These are phyloP conservation scores for Coniochaeta sp. DNA, from an alignment of 2,329 filamentous ascomycete genomes.

Conservation along the genomic window DNA sequence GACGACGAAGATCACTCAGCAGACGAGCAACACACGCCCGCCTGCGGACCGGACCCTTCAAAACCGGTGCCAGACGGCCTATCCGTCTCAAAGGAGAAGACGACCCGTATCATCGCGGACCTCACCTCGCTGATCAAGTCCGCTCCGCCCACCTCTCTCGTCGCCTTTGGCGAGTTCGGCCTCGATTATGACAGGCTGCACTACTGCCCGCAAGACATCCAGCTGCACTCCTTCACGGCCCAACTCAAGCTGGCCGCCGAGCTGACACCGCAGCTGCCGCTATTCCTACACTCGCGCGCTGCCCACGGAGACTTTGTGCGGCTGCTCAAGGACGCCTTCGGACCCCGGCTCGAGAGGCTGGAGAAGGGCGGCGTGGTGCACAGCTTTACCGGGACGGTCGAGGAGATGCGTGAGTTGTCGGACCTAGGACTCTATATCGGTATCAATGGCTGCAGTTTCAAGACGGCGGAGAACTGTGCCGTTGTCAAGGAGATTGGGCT, in stretches of 20 bases:
- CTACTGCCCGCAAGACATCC: conserved; percentile 69
- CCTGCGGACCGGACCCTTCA: conserved; percentile 45
- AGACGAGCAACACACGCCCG: conserved; percentile 38
- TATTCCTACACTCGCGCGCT: conserved; percentile 89
- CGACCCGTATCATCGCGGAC: conserved; percentile 43
- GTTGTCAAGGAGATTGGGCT: conserved; percentile 77
- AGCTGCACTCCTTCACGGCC: conserved; percentile 76
- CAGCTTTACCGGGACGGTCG: conserved; percentile 82
- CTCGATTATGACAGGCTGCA: conserved; percentile 92
- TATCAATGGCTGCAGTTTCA: conserved; percentile 95
- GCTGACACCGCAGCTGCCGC: conserved; percentile 65
- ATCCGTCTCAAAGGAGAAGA: conserved; percentile 31
- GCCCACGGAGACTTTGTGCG: conserved; percentile 78
- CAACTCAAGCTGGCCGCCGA: conserved; percentile 73
- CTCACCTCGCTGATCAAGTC: conserved; percentile 59
- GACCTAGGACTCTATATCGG: conserved; percentile 80
- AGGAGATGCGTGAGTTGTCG: conserved; percentile 77
- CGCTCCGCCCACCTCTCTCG: conserved; percentile 46
- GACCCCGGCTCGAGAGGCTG: conserved; percentile 54
- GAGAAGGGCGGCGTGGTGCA: conserved; percentile 81
- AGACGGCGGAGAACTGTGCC: conserved; percentile 82
- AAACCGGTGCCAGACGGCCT: conserved; percentile 42
- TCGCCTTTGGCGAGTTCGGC: conserved; percentile 91
- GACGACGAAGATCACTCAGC: conserved; percentile 25
- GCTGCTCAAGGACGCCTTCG: conserved; percentile 54